A percentile compares a stretch with the other conserved stretches of the same genome.
Conservation (phyloP, 257 asterid species). For the Leptodermis oblonga region DNA sequence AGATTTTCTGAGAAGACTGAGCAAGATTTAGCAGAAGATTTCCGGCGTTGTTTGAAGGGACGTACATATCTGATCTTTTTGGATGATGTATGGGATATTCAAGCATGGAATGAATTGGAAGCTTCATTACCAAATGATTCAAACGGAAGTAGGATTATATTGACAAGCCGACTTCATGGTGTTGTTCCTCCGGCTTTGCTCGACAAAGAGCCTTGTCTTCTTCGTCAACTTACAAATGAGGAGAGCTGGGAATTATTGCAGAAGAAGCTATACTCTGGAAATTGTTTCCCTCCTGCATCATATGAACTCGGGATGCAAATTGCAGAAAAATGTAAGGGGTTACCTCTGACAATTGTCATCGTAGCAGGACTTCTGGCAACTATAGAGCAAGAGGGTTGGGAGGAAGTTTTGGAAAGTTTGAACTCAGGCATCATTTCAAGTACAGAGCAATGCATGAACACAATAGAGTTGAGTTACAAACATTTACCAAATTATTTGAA, state of each 20-base stretch:
- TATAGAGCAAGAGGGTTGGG: not conserved
- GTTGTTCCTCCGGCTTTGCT: not conserved
- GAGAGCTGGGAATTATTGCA: constrained; percentile 12
- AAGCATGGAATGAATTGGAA: not conserved
- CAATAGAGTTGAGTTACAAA: constrained; percentile 9
- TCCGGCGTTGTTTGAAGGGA: not conserved
- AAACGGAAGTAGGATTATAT: constrained; percentile 10
- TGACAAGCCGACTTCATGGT: constrained; percentile 9
- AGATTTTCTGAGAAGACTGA: not conserved
- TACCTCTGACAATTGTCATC: constrained; percentile 1
- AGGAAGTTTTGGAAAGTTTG: constrained; percentile 1
- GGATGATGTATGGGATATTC: constrained; percentile 14
- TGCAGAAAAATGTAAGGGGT: not conserved
- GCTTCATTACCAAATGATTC: constrained; percentile 6
- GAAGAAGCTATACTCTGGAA: not conserved
- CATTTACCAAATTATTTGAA: constrained; percentile 11
- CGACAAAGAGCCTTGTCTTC: not conserved
- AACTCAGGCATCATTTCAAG: not conserved
- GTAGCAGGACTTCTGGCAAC: not conserved
- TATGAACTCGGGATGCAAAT: not conserved
- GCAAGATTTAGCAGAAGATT: not conserved
- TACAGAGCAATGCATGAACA: constrained; percentile 2
- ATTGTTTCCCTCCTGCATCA: not conserved
- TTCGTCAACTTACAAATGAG: constrained; percentile 4
- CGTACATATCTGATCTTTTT: constrained; percentile 1